Conservation (phyloP, 73 alveolate species). For the Stentor roeselii region DNA sequence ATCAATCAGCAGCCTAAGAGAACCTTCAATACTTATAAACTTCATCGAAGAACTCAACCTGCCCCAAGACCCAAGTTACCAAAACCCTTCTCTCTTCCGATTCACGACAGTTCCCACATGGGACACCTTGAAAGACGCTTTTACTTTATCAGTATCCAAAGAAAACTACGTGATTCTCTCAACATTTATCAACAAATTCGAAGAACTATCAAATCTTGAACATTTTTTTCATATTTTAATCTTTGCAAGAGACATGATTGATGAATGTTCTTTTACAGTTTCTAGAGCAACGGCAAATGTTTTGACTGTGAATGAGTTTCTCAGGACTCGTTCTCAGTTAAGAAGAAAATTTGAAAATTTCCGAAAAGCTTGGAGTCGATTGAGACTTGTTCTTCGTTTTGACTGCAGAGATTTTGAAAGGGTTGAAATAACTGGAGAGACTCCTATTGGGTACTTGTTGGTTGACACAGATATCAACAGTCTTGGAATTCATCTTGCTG, state of each 20-base stretch:
- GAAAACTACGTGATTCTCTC: not conserved
- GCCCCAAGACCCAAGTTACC: not conserved
- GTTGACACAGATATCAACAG: not conserved
- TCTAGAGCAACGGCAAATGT: not conserved
- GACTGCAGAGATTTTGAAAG: slow-evolving; percentile 3
- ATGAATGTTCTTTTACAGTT: not conserved
- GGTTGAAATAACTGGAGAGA: not conserved
- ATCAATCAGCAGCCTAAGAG: not conserved
- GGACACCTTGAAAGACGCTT: not conserved
- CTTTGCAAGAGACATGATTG: not conserved
- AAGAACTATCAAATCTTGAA: not conserved
- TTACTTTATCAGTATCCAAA: not conserved
- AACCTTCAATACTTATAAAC: not conserved
- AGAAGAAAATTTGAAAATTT: not conserved
- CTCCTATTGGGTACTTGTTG: not conserved
- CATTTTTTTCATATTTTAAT: not conserved
- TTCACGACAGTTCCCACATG: not conserved
- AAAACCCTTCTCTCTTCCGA: not conserved
- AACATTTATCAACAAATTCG: not conserved
- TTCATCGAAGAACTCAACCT: not conserved
- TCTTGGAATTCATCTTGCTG: not conserved
- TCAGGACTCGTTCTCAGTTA: not conserved
- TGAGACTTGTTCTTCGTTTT: not conserved
- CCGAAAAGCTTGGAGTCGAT: not conserved
- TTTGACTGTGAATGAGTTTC: not conserved